Evolutionary conservation across 257 asterid species (phyloP), one percentile per base, ranked within the genome.

Genomic region (Primulina tabacum): DNA sequence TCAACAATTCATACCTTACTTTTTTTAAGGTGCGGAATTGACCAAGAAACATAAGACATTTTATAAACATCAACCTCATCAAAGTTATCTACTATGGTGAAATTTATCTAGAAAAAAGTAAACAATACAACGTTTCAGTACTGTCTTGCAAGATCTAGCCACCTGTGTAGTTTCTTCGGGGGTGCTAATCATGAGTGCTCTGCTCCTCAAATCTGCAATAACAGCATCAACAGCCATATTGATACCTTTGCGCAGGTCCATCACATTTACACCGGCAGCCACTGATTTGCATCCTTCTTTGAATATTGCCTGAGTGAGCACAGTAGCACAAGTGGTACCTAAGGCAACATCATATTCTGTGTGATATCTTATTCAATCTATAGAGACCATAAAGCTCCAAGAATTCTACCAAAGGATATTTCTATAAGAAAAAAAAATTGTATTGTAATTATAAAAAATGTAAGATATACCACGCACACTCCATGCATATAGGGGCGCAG

Each of bases 311-410:
- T 92, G 98, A 71, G 94, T 86, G 78, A 89, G 82, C 67, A 89
- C 96, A 24, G 96, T 89, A 24, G 98, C 98, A 81, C 98, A 92
- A 67, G 98, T 92, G 29, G 98, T 92, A 80, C 98, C 98, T 92
- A 84, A 73, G 56, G 67, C 73, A 79, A 72, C 58, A 68, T 57
- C 73, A 69, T 29, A 30, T 65, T 69, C 70, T 71, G n/a, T 58
- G 53, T 83, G 69, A 79, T 64, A 79, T 67, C 65, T 9, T 59
- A 16, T 52, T 35, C 37, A 62, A 73, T 50, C 47, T 30, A 37
- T n/a, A 65, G 32, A 67, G 29, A 62, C 61, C 58, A 67, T 26
- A n/a, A 60, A 62, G 33, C 20, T 40, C 61, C 28, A 57, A 70
- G 43, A 79, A 21, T 56, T 71, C 50, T 24, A 60, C 68, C 32